These are phyloP conservation scores for Pseudophaeomoniella oleicola DNA, from an alignment of 2,329 filamentous ascomycete genomes.

Conservation along the genomic window DNA sequence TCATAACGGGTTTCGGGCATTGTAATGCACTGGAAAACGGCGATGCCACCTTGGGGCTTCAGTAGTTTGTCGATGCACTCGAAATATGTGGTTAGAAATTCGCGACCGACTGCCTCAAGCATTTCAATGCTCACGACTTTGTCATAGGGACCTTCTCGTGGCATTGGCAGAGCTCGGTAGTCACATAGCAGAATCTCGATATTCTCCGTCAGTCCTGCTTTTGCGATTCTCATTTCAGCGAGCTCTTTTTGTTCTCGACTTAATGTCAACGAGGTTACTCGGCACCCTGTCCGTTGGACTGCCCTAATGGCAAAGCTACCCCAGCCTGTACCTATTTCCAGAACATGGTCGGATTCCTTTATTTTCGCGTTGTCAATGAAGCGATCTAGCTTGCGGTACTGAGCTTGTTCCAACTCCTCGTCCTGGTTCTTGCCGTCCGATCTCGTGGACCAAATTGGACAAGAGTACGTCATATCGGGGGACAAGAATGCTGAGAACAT, in stretches of 20 bases:
- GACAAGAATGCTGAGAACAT: slow-evolving; percentile 14
- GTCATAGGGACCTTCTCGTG: slow-evolving; percentile 42
- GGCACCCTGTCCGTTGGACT: slow-evolving; percentile 50
- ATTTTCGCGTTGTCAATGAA: slow-evolving; percentile 53
- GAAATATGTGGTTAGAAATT: slow-evolving; percentile 56
- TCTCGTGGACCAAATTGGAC: slow-evolving; percentile 39
- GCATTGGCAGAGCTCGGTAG: slow-evolving; percentile 47
- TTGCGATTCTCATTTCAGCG: slow-evolving; percentile 49
- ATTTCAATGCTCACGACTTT: slow-evolving; percentile 66
- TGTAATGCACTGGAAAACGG: slow-evolving; percentile 63
- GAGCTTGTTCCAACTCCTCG: slow-evolving; percentile 50
- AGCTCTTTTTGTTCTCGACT: slow-evolving; percentile 55
- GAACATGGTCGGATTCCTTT: slow-evolving; percentile 49
- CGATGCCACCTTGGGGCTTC: slow-evolving; percentile 50
- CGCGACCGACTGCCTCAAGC: slow-evolving; percentile 58
- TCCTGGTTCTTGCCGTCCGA: slow-evolving; percentile 24
- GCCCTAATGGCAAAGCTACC: slow-evolving; percentile 60
- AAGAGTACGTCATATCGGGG: slow-evolving; percentile 14
- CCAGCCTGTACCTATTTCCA: slow-evolving; percentile 67
- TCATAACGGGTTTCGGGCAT: slow-evolving; percentile 57
- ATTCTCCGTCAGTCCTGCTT: slow-evolving; percentile 42
- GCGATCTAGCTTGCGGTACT: slow-evolving; percentile 50
- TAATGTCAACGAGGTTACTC: slow-evolving; percentile 53
- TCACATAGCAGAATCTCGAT: slow-evolving; percentile 56
- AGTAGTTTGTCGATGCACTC: slow-evolving; percentile 46